These are phyloP conservation scores for Carex pumila DNA, from an alignment of 176 grass and related monocot species.

Conservation along the genomic window DNA sequence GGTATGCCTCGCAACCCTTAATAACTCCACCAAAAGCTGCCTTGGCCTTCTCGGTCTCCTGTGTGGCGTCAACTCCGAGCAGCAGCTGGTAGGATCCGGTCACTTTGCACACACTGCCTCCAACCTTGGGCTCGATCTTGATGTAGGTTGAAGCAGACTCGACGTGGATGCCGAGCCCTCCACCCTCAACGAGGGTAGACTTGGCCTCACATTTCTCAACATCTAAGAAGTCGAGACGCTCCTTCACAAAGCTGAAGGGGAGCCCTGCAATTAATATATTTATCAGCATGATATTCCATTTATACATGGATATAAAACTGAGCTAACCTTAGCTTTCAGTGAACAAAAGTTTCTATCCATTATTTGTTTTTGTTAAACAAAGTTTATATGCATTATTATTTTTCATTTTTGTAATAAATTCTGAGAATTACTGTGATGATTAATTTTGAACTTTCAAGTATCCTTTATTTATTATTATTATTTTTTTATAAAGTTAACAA, in stretches of 20 bases:
- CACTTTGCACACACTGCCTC: slow-evolving; percentile 51
- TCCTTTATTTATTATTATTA: too few species aligned
- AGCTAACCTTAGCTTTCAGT: background rate
- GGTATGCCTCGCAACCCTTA: slow-evolving; percentile 52
- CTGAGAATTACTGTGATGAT: background rate
- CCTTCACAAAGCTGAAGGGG: slow-evolving; percentile 56
- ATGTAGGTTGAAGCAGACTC: slow-evolving; percentile 38
- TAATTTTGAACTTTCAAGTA: too few species aligned
- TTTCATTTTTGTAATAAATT: background rate
- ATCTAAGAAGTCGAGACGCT: slow-evolving; percentile 57
- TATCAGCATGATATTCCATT: too few species aligned
- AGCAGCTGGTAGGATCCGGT: slow-evolving; percentile 36
- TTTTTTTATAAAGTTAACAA: too few species aligned
- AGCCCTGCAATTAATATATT: slow-evolving; percentile 22
- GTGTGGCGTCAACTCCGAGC: slow-evolving; percentile 27
- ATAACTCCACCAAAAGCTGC: slow-evolving; percentile 32
- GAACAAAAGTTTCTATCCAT: background rate
- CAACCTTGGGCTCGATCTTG: slow-evolving; percentile 52
- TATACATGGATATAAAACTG: background rate
- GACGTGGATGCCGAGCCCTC: slow-evolving; percentile 38
- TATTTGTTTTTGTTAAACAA: background rate
- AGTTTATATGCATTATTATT: background rate
- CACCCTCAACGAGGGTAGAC: slow-evolving; percentile 51
- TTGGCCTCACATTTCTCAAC: slow-evolving; percentile 49
- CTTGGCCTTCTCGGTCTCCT: slow-evolving; percentile 47